phyloP scores from a whole-genome alignment of 768 basidiomycete genomes.

The Mycena vitilis region DNA sequence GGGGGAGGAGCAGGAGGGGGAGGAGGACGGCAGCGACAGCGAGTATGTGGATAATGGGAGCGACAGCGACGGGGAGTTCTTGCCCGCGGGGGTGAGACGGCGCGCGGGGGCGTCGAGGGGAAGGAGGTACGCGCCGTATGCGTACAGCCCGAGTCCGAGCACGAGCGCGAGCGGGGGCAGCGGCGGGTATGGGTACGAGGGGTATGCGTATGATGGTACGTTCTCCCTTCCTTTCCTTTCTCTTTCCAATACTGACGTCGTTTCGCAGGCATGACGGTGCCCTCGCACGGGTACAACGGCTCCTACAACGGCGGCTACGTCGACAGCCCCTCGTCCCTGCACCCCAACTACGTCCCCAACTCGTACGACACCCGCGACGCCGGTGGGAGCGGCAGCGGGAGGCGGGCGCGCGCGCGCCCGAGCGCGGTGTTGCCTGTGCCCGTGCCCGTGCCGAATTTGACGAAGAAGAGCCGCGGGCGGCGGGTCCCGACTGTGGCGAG shows the following conservation, averaged over 20 bases:
- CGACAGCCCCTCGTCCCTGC: no score
- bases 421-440: conserved; percentile 52
- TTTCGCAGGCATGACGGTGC: no score
- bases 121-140: conserved; percentile 30
- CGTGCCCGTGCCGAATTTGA: conserved; percentile 59
- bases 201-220: not conserved
- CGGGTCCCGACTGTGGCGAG: conserved; percentile 56
- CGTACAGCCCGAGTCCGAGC: not conserved
- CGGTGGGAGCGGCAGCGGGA: not conserved
- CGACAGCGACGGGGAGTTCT: conserved; percentile 38
- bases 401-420: conserved; percentile 34
- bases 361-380: not conserved
- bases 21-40: conserved; percentile 38
- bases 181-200: conserved; percentile 8
- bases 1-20: conserved; percentile 34
- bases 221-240: not conserved
- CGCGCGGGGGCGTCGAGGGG: not conserved
- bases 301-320: no score
- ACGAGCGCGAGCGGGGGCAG: conserved; percentile 1
- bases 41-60: conserved; percentile 35
- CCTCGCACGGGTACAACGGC: no score
- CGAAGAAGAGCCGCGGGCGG: conserved; percentile 61
- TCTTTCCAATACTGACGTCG: no score
- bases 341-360: not conserved
- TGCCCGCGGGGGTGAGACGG: not conserved